A percentile compares a stretch with the other conserved stretches of the same genome.
Evolutionary conservation across 139 green algal genomes (phyloP).

Genomic region (Yamagishiella unicocca): DNA sequence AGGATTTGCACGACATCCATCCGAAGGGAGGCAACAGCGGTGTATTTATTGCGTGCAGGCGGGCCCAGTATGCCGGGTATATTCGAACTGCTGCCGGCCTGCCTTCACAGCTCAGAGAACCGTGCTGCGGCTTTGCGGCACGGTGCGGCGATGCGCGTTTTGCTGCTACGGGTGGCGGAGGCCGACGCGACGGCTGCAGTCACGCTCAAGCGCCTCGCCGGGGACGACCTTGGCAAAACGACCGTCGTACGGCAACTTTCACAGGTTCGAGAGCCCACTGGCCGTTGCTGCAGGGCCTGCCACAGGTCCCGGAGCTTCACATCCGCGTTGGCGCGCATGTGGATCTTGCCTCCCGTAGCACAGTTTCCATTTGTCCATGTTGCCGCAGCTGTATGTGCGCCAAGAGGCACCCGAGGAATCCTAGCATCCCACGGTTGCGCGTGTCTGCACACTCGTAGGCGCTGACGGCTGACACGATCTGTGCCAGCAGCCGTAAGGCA

Average conservation of each 20-base stretch:
- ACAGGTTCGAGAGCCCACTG: neutral
- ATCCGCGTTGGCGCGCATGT: too few species aligned
- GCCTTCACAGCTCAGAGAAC: conserved; percentile 6
- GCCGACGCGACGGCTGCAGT: conserved; percentile 1
- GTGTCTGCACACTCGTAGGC: neutral
- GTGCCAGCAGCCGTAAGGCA: neutral
- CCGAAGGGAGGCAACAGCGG: neutral
- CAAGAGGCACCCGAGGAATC: too few species aligned
- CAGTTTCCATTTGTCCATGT: too few species aligned
- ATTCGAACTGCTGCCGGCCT: neutral
- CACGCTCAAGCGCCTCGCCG: neutral
- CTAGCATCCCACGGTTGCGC: too few species aligned
- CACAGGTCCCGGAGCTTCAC: too few species aligned
- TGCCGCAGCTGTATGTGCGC: too few species aligned
- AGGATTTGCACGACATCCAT: too few species aligned
- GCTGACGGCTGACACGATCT: neutral
- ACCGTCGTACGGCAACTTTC: neutral
- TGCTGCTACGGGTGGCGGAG: conserved; percentile 19
- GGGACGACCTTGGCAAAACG: conserved; percentile 13
- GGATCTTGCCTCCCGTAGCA: too few species aligned
- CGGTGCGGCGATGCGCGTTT: neutral
- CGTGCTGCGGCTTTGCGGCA: neutral
- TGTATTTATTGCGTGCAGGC: neutral
- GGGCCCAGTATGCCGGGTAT: neutral
- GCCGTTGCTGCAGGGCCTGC: too few species aligned